Base-by-base conservation (phyloP, 1,139 yeast species). In the Suhomyces guaymorum region DNA sequence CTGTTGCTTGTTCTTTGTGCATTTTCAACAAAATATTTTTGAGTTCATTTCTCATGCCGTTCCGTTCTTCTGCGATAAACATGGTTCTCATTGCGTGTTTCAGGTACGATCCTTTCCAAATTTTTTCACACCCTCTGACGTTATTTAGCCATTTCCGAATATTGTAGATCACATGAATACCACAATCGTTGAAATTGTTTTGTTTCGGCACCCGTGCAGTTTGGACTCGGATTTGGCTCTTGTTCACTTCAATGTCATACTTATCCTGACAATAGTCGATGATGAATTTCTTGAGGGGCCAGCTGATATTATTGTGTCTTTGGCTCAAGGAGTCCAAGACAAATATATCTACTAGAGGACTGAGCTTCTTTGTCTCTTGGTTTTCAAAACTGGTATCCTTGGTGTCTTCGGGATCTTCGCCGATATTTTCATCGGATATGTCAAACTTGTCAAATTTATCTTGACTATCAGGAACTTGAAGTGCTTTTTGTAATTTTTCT, bases 171-270 rank as follows among this genome's bases (percentile, higher is more conserved):
- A 92, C 85, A 61, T 87, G 97, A 15, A 94, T 79, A 1, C 99
- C 99, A 63, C 99, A 94, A 56, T 94, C 98, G 52, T 90, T 87
- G 59, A 82, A 81, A 55, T 94, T 94, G 32, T 80, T 80, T 54
- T 94, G 99, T 42, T 75, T 80, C 0, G 97, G 96, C 0, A 89
- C 95, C 18, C 64, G 54, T 5, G 85, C 83, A 4, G 69, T 63
- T 35, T 68, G 59, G 20, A 70, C 59, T 16, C 60, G 49, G 12
- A 78, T 63, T 30, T 68, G 70, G 4, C 62, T 58, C n/a, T 67
- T 66, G 11, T 63, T 61, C 6, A 87, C 51, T 0, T 63, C 68
- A 3, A 83, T 47, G 1, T 62, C 62, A 44, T 78, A 73, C 48
- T 77, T 80, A 26, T 84, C 92, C 41, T 69, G 64, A 14, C 95